Percentiles rank a stretch among this genome's conserved stretches.
These are phyloP conservation scores for Scheffersomyces stambukii DNA, from an alignment of 1,139 yeast genomes.

Conservation along the genomic window DNA sequence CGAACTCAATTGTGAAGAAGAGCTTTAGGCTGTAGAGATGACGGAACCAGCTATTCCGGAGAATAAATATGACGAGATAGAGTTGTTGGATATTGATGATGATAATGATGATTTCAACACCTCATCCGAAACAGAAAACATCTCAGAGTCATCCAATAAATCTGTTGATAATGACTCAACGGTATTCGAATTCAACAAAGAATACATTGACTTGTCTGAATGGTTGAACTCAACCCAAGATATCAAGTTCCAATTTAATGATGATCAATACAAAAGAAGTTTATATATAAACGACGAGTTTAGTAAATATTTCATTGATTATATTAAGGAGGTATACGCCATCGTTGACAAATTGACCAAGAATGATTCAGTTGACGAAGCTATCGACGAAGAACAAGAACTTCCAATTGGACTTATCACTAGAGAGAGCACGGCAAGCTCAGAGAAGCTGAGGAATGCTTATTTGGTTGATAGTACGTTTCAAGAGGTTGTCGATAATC, in stretches of 20 bases:
- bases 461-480: constrained; percentile 30
- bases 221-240: constrained; percentile 30
- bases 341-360: constrained; percentile 26
- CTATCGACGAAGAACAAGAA: constrained; percentile 3
- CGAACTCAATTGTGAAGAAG: too few relatives aligned
- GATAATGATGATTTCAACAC: constrained; percentile 19
- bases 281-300: constrained; percentile 15
- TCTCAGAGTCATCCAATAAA: constrained; percentile 20
- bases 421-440: constrained; percentile 10
- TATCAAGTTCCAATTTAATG: constrained; percentile 31
- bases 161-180: constrained; percentile 5
- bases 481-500: constrained; percentile 19
- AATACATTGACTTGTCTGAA: constrained; percentile 27
- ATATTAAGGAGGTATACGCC: constrained; percentile 32
- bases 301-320: constrained; percentile 20
- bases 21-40: too few relatives aligned
- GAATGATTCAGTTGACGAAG: constrained; percentile 18
- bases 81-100: constrained; percentile 45
- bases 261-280: constrained; percentile 22
- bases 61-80: constrained; percentile 39
- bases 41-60: too few relatives aligned
- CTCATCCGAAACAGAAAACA: constrained; percentile 30
- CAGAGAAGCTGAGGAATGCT: too few relatives aligned
- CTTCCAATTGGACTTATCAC: constrained; percentile 32
- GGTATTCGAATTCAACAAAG: constrained; percentile 7